A percentile compares a stretch with the other conserved stretches of the same genome.
These are phyloP conservation scores for Crocinoboletus sp. DNA, from an alignment of 1,284 basidiomycete genomes.

Conservation along the genomic window DNA sequence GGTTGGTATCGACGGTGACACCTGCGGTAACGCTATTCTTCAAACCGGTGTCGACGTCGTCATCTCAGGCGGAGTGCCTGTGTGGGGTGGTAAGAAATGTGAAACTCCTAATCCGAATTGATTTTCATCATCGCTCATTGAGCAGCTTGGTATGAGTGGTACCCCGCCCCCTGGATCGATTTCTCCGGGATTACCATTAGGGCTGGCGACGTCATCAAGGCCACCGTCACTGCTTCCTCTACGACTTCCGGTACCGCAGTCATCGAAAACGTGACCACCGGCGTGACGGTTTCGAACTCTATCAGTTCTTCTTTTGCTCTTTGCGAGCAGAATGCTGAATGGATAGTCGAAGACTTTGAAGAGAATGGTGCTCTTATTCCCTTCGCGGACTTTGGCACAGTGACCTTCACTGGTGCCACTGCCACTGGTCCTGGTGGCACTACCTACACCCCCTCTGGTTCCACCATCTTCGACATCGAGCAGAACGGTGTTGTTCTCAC, in stretches of 20 bases:
- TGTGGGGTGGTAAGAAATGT: slow-evolving; percentile 14
- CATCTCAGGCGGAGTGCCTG: not conserved
- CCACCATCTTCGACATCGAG: slow-evolving; percentile 15
- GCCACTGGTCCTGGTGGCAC: slow-evolving; percentile 9
- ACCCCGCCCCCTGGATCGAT: slow-evolving; percentile 12
- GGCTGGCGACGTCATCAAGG: slow-evolving; percentile 13
- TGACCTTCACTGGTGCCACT: slow-evolving; percentile 15
- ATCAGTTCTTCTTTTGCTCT: slow-evolving; percentile 18
- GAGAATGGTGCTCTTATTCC: not conserved
- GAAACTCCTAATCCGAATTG: not conserved
- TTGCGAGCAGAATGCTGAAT: slow-evolving; percentile 22
- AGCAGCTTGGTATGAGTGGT: slow-evolving; percentile 24
- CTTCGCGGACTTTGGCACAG: slow-evolving; percentile 17
- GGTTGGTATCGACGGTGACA: slow-evolving; percentile 24
- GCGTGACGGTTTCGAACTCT: not conserved
- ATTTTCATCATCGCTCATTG: not conserved
- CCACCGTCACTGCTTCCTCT: slow-evolving; percentile 15
- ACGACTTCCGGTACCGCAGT: slow-evolving; percentile 17
- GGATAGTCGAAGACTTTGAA: slow-evolving; percentile 24
- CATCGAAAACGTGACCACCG: slow-evolving; percentile 19
- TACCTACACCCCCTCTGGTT: slow-evolving; percentile 12
- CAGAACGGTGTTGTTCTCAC: slow-evolving; percentile 16
- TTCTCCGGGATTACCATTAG: slow-evolving; percentile 16
- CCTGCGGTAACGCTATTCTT: slow-evolving; percentile 13
- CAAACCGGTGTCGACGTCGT: slow-evolving; percentile 24